These are phyloP conservation scores for Verticillium isaacii DNA, from an alignment of 2,329 filamentous ascomycete genomes.

Conservation along the genomic window DNA sequence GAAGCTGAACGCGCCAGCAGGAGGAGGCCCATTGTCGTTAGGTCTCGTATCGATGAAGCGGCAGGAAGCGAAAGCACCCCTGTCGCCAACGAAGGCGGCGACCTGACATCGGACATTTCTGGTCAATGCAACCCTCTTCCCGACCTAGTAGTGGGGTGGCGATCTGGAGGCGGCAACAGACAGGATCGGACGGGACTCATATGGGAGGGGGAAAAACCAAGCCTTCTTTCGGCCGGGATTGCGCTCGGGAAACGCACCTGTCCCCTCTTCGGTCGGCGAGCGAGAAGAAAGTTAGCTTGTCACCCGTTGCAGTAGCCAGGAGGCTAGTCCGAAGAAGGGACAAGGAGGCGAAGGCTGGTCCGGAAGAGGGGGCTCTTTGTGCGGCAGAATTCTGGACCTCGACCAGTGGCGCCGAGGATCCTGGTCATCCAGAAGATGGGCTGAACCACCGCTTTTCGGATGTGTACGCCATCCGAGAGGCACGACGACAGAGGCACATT, in stretches of 20 bases:
- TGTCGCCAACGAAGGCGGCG: not conserved
- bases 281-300: not conserved
- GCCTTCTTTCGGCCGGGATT: not conserved
- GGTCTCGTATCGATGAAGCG: not conserved
- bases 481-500: slow-evolving; percentile 24
- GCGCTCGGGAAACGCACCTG: not conserved
- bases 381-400: not conserved
- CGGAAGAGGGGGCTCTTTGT: not conserved
- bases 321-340: not conserved
- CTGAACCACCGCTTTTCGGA: slow-evolving; percentile 41
- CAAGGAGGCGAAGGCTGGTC: not conserved
- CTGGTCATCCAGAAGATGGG: not conserved
- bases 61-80: not conserved
- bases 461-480: slow-evolving; percentile 49
- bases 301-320: not conserved
- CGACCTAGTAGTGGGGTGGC: not conserved
- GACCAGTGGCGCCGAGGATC: not conserved
- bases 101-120: not conserved
- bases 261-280: not conserved
- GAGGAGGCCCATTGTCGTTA: not conserved
- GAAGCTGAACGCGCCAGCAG: not conserved
- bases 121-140: not conserved
- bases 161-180: not conserved
- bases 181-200: not conserved
- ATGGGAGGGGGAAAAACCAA: not conserved